Evolutionary conservation across 2,329 filamentous ascomycete species (phyloP), one percentile per base, ranked within the genome.

Genomic region (Diplodia seriata): DNA sequence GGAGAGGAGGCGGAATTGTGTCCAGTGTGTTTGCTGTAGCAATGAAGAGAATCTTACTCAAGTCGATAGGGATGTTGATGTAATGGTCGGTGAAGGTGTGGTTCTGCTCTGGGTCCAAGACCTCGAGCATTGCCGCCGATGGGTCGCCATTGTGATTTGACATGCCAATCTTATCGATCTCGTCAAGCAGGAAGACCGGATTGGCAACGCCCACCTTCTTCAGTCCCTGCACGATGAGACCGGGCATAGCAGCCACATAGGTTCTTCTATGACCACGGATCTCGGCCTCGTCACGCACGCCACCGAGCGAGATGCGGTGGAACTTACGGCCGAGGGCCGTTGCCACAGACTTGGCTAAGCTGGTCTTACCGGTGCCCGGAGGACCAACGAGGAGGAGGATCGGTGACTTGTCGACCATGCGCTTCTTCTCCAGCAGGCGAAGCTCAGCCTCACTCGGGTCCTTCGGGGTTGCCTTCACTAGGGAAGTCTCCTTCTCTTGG

Each of bases 231-330:
- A 98, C 94, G 69, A 99, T 91, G 67, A 98, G 84, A 66, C 95
- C 95, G 11, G 95, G 95, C 94, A 99, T 97, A n/a, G 95, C 95
- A 26, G 95, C 95, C 68, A 99, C 95, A 76, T 99, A 99, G 0
- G 95, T 99, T 73, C 95, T 87, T 67, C 95, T 87, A 79, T 99
- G 95, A 11, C 95, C 95, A 69, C 95, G 88, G 69, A 99, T 98
- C 81, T 99, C 95, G 18, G 95, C 95, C 79, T 99, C 95, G 74
- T 99, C 95, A 66, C 95, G 86, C 3, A 99, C 94, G 73, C 95
- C 95, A 69, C 95, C 95, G 4, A 99, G 89, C 3, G 95, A 98
- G 73, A 99, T 97, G 55, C 95, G 89, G 79, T 99, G 94, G 79
- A 99, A 99, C 78, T 97, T 97, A 71, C 95, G 89, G 18, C 94